Evolutionary conservation across 1,284 basidiomycete genomes (phyloP), one percentile per base, ranked within the genome.

Genomic region (Fomitopsis schrenkii): DNA sequence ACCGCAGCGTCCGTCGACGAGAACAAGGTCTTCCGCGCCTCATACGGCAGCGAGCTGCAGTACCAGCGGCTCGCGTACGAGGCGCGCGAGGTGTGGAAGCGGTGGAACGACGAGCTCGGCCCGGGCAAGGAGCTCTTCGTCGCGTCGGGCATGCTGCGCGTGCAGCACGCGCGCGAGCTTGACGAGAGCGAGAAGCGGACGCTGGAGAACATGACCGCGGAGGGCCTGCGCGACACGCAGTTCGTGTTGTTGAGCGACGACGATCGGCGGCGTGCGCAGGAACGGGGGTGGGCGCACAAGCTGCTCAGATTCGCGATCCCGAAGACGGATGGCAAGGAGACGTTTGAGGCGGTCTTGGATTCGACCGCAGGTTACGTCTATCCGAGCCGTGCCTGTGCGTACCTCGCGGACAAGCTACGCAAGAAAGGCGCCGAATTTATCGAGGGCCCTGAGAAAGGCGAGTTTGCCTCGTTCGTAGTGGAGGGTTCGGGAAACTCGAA

Each of bases 11-110:
- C 61, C 5, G 61, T 62, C 22, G 61, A 62, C 46, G 61, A 62
- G 61, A 59, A 62, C 58, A 62, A 62, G 61, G 42, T 62, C 57
- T 59, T 62, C 54, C 52, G 61, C 14, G 61, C 61, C 7, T 62
- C 61, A 6, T 62, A 62, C 40, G 61, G 61, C n/a, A 53, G 59
- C 40, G 61, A 62, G 38, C n/a, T 62, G 33, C 41, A 59, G 44
- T 62, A 62, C 46, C 61, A 62, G 58, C 41, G 61, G n/a, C 57
- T 62, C 14, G 61, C 61, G 8, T 62, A 59, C 33, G 61, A 62
- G 54, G 61, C 61, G 15, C 61, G 61, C 15, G 61, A 45, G 19
- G 30, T 56, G 22, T 62, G 61, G 61, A 62, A 59, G 54, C 35
- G 26, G n/a, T 62, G 61, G 61, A 62, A 59, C 40, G 53, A 59